phyloP scores from a whole-genome alignment of 208 protist genomes.

The Trichomonas tenax region DNA sequence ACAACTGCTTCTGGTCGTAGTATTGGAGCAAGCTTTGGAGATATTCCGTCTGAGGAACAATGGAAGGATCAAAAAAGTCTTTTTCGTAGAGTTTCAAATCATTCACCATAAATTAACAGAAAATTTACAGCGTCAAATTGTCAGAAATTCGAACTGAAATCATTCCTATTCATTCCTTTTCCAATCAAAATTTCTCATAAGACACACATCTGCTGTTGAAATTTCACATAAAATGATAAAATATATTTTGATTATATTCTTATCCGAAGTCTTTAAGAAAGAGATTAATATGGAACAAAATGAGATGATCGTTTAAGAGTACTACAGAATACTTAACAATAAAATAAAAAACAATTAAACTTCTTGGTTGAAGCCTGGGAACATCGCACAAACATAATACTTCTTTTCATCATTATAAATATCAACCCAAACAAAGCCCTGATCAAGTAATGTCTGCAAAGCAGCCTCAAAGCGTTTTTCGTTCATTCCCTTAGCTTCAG shows the following conservation, averaged over 20 bases:
- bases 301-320: too few species aligned
- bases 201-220: too few species aligned
- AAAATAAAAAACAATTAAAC: not conserved
- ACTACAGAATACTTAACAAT: not conserved
- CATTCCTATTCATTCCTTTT: too few species aligned
- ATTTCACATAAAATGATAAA: too few species aligned
- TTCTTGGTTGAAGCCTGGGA: not conserved
- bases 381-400: not conserved
- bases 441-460: not conserved
- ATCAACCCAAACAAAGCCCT: constrained; percentile 4
- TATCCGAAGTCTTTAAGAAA: too few species aligned
- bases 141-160: too few species aligned
- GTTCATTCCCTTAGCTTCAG: not conserved
- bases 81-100: not conserved
- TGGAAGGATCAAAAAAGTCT: not conserved
- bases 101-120: not conserved
- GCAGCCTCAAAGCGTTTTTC: not conserved
- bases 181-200: too few species aligned
- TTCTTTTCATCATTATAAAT: not conserved
- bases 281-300: too few species aligned
- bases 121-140: too few species aligned
- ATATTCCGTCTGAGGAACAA: not conserved
- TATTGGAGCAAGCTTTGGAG: not conserved
- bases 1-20: not conserved
- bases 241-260: too few species aligned